Evolutionary conservation across 1,139 yeast species (phyloP).

Genomic region (Geotrichum fermentans): DNA sequence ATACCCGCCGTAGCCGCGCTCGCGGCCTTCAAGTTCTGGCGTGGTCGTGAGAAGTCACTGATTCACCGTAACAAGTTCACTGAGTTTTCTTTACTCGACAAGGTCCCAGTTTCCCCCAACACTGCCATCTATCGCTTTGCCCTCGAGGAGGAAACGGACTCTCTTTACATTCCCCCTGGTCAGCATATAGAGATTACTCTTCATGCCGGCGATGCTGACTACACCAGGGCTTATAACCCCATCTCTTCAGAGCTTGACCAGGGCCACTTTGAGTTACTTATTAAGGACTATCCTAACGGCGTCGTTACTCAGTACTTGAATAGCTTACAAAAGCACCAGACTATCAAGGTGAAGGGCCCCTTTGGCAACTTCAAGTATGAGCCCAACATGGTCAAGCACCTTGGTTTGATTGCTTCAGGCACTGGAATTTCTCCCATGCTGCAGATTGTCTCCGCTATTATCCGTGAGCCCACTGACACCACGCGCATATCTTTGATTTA

Average conservation of each 20-base stretch:
- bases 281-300: conserved; percentile 83
- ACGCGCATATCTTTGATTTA: conserved; percentile 66
- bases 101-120: conserved; percentile 70
- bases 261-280: conserved; percentile 80
- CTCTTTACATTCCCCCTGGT: conserved; percentile 85
- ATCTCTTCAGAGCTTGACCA: conserved; percentile 70
- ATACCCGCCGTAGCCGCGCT: conserved; percentile 27
- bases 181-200: conserved; percentile 60
- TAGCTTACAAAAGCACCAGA: conserved; percentile 58
- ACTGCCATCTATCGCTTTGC: conserved; percentile 78
- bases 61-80: conserved; percentile 60
- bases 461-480: conserved; percentile 64
- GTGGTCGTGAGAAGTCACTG: conserved; percentile 39
- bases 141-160: conserved; percentile 64
- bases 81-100: conserved; percentile 74
- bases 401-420: conserved; percentile 91
- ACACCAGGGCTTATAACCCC: conserved; percentile 87
- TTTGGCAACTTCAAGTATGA: conserved; percentile 80
- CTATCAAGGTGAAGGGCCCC: conserved; percentile 77
- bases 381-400: conserved; percentile 67
- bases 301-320: conserved; percentile 73
- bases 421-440: conserved; percentile 91
- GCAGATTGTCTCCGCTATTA: conserved; percentile 76
- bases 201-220: conserved; percentile 73
- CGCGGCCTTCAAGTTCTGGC: conserved; percentile 30